Base-by-base conservation (phyloP, 805 yeast species). In the Yarrowia divulgata region DNA sequence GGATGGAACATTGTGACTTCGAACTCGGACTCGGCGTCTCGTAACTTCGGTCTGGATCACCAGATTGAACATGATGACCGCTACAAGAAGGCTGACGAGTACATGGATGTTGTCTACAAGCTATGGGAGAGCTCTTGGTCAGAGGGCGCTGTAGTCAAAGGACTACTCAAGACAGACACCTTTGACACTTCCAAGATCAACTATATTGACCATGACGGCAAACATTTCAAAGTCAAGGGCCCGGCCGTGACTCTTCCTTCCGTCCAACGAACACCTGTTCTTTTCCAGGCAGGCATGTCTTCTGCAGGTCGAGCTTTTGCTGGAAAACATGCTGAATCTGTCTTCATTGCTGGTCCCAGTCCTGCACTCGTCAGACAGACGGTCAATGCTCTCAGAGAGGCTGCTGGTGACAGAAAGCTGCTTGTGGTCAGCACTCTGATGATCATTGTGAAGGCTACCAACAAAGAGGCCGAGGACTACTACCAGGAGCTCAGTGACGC, bases 1-100 rank as follows among this genome's bases (percentile, higher is more conserved):
- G 85, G 85, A 10, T 82, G 85, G 85, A 82, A 82, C 72, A 79
- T 82, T 34, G 84, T 82, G 32, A 78, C 83, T 8, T 79, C 83
- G 0, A 81, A 81, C 68, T 75, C 80, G 67, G 83, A 81, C 60
- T 77, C 81, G 72, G 84, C 82, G 3, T 80, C 84, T 1, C 74
- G 80, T 69, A 81, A 81, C 67, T 71, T 80, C 39, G 81, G 81
- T 70, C 79, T 80, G 8, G 77, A 77, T 50, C 57, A 71, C 9
- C 74, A 80, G 35, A 81, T 83, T 10, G 77, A 76, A 2, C 84
- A 82, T 72, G 82, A 79, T 29, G 77, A 77, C 69, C 78, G 85
- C 69, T 83, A 83, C 70, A 78, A 72, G 16, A 74, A 75, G 58
- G 81, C 85, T 0, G 79, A 77, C 40, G 85, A 80, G 70, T 82